phyloP scores from a whole-genome alignment of 768 basidiomycete species.

The Calvatia gigantea region DNA sequence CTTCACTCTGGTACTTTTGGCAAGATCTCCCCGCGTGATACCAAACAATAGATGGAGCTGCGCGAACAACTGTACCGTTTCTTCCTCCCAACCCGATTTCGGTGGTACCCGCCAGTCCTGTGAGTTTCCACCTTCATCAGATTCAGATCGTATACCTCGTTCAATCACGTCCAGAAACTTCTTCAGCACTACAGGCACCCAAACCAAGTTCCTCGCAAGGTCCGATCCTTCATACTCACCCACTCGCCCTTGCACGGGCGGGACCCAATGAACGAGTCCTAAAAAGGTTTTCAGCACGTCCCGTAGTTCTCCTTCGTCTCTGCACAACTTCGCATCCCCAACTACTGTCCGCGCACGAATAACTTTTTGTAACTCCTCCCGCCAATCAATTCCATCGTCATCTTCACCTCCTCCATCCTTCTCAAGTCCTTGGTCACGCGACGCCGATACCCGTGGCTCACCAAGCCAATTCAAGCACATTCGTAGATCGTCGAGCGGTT shows the following conservation, averaged over 20 bases:
- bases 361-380: slow-evolving; percentile 46
- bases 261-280: slow-evolving; percentile 40
- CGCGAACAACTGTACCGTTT: slow-evolving; percentile 36
- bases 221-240: slow-evolving; percentile 21
- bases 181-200: slow-evolving; percentile 43
- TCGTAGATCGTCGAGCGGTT: slow-evolving; percentile 64
- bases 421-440: neutral
- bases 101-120: neutral
- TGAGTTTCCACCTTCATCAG: neutral
- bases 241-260: slow-evolving; percentile 27
- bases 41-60: slow-evolving; percentile 58
- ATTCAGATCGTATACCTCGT: neutral
- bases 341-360: slow-evolving; percentile 53
- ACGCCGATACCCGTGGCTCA: neutral
- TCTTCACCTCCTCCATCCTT: slow-evolving; percentile 27
- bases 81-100: neutral
- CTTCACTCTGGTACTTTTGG: slow-evolving; percentile 25
- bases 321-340: slow-evolving; percentile 27
- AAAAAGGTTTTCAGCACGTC: slow-evolving; percentile 45
- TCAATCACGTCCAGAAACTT: slow-evolving; percentile 40
- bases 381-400: slow-evolving; percentile 47
- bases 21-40: slow-evolving; percentile 43
- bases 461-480: slow-evolving; percentile 31
- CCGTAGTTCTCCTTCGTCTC: slow-evolving; percentile 36
- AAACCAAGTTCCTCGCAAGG: slow-evolving; percentile 48